Percentiles rank a stretch among this genome's conserved stretches.
phyloP scores from a whole-genome alignment of 257 asterid genomes.

The Scutellaria baicalensis region DNA sequence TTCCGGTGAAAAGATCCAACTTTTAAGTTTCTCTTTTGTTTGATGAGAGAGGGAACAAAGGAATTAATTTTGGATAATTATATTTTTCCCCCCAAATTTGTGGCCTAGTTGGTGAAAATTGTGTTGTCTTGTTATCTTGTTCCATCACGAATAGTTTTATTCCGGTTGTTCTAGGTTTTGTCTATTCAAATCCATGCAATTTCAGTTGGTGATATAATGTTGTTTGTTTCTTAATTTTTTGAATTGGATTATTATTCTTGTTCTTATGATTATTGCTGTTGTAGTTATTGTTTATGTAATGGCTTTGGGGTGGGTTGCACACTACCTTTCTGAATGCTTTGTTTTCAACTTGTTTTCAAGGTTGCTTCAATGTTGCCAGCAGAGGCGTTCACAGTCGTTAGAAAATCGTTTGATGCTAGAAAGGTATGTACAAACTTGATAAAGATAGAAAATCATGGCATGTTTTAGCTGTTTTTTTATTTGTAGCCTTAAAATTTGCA shows the following conservation, averaged over 20 bases:
- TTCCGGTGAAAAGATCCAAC: conserved; percentile 53
- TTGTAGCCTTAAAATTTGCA: not conserved
- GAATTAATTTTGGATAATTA: not conserved
- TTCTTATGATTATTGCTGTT: not conserved
- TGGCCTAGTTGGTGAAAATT: not conserved
- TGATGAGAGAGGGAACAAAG: not conserved
- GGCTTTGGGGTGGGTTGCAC: not conserved
- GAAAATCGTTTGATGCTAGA: conserved; percentile 98
- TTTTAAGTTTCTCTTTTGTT: not conserved
- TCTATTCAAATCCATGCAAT: not conserved
- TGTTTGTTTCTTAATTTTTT: not conserved
- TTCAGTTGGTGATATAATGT: not conserved
- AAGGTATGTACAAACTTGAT: conserved; percentile 45
- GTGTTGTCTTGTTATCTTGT: not conserved
- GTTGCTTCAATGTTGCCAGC: conserved; percentile 94
- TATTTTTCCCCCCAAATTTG: not conserved
- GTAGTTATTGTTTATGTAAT: not conserved
- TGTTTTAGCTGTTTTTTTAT: not conserved
- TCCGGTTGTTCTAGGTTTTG: not conserved
- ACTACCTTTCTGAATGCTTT: not conserved
- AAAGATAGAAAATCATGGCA: not conserved
- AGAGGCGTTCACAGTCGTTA: conserved; percentile 74
- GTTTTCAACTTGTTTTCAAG: conserved; percentile 31
- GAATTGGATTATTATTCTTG: not conserved
- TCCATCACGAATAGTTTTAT: not conserved